These are phyloP conservation scores for Lactifluus pinguis DNA, from an alignment of 768 basidiomycete species.

Conservation along the genomic window DNA sequence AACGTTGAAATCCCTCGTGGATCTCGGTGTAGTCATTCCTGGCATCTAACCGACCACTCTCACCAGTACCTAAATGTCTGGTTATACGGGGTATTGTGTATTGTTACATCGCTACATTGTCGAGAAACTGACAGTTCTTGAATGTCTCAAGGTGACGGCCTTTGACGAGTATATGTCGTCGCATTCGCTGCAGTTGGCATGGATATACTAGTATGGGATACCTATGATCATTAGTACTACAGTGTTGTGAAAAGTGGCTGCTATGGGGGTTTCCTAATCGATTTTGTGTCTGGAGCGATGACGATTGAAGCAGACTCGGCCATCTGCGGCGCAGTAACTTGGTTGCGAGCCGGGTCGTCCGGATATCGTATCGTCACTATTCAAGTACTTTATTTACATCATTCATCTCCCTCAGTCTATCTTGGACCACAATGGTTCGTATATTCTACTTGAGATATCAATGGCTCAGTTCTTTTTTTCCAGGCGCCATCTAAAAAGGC, in stretches of 20 bases:
- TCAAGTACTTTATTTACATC: constrained; percentile 1
- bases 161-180: neutral
- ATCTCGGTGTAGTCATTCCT: constrained; percentile 15
- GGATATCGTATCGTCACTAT: neutral
- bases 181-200: too few species aligned
- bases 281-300: too few species aligned
- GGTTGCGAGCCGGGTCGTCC: neutral
- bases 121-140: neutral
- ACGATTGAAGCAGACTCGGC: neutral
- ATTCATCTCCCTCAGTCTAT: neutral
- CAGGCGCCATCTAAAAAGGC: constrained; percentile 84
- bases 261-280: neutral
- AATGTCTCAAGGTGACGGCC: neutral
- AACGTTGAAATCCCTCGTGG: constrained; percentile 36
- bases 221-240: neutral
- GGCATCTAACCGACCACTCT: neutral
- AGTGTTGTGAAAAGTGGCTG: neutral
- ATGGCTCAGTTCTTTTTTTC: neutral
- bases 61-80: neutral
- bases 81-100: neutral
- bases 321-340: neutral
- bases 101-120: neutral
- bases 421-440: constrained; percentile 13
- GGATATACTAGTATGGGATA: neutral
- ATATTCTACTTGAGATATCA: neutral